Percentiles rank a stretch among this genome's conserved stretches.
These are phyloP conservation scores for Cladosporium sp. DNA, from an alignment of 2,329 filamentous ascomycete genomes.

Conservation along the genomic window DNA sequence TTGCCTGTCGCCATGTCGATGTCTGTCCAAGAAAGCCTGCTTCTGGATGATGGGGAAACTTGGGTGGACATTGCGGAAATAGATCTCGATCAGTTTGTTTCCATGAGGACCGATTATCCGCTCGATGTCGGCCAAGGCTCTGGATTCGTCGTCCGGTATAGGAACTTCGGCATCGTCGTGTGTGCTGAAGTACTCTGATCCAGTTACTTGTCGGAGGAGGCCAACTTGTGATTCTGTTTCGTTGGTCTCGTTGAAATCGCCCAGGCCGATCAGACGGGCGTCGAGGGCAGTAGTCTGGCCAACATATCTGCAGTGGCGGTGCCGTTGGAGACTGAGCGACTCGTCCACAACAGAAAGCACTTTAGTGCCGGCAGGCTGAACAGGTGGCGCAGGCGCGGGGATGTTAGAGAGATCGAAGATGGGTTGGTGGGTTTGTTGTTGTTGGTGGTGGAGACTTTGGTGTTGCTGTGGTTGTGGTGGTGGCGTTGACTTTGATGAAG, in stretches of 20 bases:
- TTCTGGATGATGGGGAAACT: constrained; percentile 82
- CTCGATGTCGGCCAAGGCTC: constrained; percentile 73
- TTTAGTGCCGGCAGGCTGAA: constrained; percentile 27
- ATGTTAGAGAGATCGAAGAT: constrained; percentile 14
- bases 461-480: constrained; percentile 19
- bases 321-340: constrained; percentile 69
- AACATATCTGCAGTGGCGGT: constrained; percentile 80
- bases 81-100: constrained; percentile 73
- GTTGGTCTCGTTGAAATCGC: constrained; percentile 76
- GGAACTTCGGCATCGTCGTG: constrained; percentile 72
- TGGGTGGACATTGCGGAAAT: constrained; percentile 78
- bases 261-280: constrained; percentile 77
- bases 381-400: constrained; percentile 2
- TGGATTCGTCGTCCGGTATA: constrained; percentile 67
- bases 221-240: constrained; percentile 69
- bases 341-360: constrained; percentile 43
- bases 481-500: constrained; percentile 19
- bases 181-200: constrained; percentile 76
- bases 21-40: constrained; percentile 75
- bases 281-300: constrained; percentile 82
- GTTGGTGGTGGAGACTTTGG: constrained; percentile 11
- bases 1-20: constrained; percentile 69
- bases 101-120: constrained; percentile 74
- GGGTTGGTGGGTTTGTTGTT: constrained; percentile 11
- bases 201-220: constrained; percentile 71